Percentiles rank a stretch among this genome's conserved stretches.
phyloP scores from a whole-genome alignment of 2,329 filamentous ascomycete genomes.

The Alternaria sp. region DNA sequence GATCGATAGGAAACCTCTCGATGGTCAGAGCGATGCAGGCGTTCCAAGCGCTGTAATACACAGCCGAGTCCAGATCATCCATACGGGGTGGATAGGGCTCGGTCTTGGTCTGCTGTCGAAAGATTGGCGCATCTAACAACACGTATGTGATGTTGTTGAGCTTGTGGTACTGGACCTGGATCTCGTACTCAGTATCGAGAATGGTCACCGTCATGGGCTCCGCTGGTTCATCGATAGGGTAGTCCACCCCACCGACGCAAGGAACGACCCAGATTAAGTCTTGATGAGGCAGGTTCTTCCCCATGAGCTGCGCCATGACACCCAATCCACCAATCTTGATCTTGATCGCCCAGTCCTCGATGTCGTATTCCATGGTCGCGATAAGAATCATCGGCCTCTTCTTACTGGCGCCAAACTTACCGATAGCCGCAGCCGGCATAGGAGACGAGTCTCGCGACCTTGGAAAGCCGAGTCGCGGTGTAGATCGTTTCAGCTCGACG shows the following conservation, averaged over 20 bases:
- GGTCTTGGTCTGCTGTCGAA: neutral
- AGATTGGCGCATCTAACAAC: conserved; percentile 68
- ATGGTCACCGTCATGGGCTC: conserved; percentile 69
- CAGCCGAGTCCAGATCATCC: conserved; percentile 71
- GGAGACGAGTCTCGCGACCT: neutral
- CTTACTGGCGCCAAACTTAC: neutral
- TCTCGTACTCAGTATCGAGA: conserved; percentile 65
- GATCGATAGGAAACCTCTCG: conserved; percentile 57
- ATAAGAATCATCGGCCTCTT: neutral
- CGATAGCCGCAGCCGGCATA: neutral
- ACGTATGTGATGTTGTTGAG: conserved; percentile 72
- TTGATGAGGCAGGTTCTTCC: neutral
- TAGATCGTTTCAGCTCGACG: neutral
- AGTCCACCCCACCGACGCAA: neutral
- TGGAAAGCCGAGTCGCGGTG: neutral
- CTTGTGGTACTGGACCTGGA: conserved; percentile 68
- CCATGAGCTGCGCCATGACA: neutral
- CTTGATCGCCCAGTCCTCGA: neutral
- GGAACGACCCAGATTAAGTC: neutral
- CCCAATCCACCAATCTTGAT: neutral
- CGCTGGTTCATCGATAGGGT: conserved; percentile 41
- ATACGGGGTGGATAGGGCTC: conserved; percentile 59
- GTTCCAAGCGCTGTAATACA: conserved; percentile 75
- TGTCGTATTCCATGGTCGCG: neutral
- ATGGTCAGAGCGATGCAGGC: conserved; percentile 70